These are phyloP conservation scores for Lactarius psammicola DNA, from an alignment of 768 basidiomycete genomes.

Conservation along the genomic window DNA sequence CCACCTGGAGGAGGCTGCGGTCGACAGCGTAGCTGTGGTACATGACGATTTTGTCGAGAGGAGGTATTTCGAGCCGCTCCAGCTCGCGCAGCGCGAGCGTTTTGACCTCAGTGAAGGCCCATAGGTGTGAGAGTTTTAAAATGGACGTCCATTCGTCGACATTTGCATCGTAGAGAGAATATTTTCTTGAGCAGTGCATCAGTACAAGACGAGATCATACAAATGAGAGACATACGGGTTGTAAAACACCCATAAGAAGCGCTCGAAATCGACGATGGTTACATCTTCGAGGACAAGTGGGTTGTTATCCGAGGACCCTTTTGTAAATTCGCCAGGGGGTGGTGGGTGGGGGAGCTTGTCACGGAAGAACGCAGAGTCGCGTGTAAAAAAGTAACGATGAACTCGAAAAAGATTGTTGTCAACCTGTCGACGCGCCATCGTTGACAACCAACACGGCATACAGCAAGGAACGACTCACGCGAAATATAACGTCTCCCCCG, in stretches of 20 bases:
- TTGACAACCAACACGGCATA: not conserved
- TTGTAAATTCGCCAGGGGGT: conserved; percentile 26
- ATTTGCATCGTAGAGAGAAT: conserved; percentile 52
- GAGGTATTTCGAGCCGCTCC: conserved; percentile 42
- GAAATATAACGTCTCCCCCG: conserved; percentile 31
- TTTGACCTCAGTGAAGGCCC: conserved; percentile 54
- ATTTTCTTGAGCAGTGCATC: conserved; percentile 41
- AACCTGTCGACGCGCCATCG: conserved; percentile 41
- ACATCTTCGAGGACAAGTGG: conserved; percentile 42
- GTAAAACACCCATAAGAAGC: conserved; percentile 63
- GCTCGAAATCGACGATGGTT: conserved; percentile 49
- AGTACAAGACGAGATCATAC: not conserved
- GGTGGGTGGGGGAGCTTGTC: conserved; percentile 32
- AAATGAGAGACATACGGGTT: conserved; percentile 47
- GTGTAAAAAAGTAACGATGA: conserved; percentile 61
- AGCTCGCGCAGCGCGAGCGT: conserved; percentile 55
- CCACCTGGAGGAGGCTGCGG: conserved; percentile 47
- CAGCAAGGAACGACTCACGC: conserved; percentile 22
- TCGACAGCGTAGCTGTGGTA: conserved; percentile 57
- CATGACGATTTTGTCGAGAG: conserved; percentile 53
- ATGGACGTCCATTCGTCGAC: conserved; percentile 55
- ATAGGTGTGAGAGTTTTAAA: conserved; percentile 53
- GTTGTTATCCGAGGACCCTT: conserved; percentile 33
- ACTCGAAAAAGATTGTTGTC: conserved; percentile 57
- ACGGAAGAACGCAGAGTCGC: conserved; percentile 47